Base-by-base conservation (phyloP, 768 basidiomycete species). In the Tephrocybe sp. region DNA sequence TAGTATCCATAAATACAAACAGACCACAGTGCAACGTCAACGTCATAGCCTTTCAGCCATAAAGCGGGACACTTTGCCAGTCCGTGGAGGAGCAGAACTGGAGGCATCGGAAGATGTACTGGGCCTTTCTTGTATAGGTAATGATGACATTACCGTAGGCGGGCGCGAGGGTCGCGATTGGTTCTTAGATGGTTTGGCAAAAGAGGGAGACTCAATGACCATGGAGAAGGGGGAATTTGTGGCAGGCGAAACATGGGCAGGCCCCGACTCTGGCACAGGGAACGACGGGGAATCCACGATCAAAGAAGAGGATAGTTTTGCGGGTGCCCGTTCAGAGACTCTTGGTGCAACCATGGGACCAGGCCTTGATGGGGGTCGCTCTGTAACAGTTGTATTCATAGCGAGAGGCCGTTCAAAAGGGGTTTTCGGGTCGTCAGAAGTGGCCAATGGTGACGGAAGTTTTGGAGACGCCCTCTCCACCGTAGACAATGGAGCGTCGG, bases 261-360 rank as follows among this genome's bases (percentile, higher is more conserved):
- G n/a, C 22, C 33, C 34, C n/a, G n/a, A n/a, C n/a, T n/a, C n/a
- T n/a, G 61, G 57, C 23, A 41, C 44, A 25, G 69, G 68, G 44
- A 74, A 73, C 2, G 73, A 71, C 3, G 73, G 69, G 18, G 72
- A 73, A 10, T 72, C 69, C 18, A 72, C 53, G 39, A 68, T 67
- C 61, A 66, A 66, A 15, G 69, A 65, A 53, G 58, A 27, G 61
- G 61, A 22, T 54, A 43, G 11, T 34, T 30, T 24, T 21, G 19
- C 21, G 36, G 52, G 13, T 22, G 41, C 42, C 36, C 51, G 55
- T 42, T 59, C 49, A 5, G 42, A 22, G 10, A 54, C 52, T 18
- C 27, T 27, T 9, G 46, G 44, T 4, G 42, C 39, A 40, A 49
- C 41, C 19, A 42, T 19, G 29, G 49, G 11, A 12, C 47, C n/a